phyloP scores from a whole-genome alignment of 306 rosid genomes.

The Ochetophila trinervis region DNA sequence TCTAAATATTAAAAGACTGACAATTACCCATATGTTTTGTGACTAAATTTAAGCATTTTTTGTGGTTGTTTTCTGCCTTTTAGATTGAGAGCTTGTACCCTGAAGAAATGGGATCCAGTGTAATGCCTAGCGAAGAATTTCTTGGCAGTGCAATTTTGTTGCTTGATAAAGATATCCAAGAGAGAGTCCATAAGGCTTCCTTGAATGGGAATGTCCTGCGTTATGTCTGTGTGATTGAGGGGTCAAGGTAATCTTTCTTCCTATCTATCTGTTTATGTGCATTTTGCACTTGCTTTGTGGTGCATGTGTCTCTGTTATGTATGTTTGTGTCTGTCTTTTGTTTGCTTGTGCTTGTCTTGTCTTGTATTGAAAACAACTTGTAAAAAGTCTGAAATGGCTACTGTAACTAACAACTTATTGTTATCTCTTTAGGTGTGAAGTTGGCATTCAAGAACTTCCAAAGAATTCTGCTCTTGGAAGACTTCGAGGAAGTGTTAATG shows the following conservation, averaged over 20 bases:
- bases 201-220: slow-evolving; percentile 76
- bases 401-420: not conserved
- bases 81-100: slow-evolving; percentile 95
- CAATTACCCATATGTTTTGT: not conserved
- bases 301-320: not conserved
- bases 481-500: slow-evolving; percentile 93
- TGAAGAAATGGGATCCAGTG: slow-evolving; percentile 71
- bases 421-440: slow-evolving; percentile 57
- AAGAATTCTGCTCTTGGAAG: slow-evolving; percentile 81
- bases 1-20: no score
- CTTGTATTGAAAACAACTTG: not conserved
- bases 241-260: slow-evolving; percentile 54
- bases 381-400: not conserved
- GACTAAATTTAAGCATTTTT: not conserved
- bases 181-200: slow-evolving; percentile 79
- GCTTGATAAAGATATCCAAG: slow-evolving; percentile 66
- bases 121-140: slow-evolving; percentile 70
- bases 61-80: slow-evolving; percentile 19
- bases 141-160: slow-evolving; percentile 48
- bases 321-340: no score
- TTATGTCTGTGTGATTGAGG: slow-evolving; percentile 72
- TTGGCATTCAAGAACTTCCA: slow-evolving; percentile 82
- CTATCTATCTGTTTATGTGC: slow-evolving; percentile 8
- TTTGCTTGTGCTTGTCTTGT: not conserved
- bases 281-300: no score